Percentiles rank a stretch among this genome's conserved stretches.
Evolutionary conservation across 495 filamentous ascomycete genomes (phyloP).

Genomic region (Rostrohypoxylon terebratum): DNA sequence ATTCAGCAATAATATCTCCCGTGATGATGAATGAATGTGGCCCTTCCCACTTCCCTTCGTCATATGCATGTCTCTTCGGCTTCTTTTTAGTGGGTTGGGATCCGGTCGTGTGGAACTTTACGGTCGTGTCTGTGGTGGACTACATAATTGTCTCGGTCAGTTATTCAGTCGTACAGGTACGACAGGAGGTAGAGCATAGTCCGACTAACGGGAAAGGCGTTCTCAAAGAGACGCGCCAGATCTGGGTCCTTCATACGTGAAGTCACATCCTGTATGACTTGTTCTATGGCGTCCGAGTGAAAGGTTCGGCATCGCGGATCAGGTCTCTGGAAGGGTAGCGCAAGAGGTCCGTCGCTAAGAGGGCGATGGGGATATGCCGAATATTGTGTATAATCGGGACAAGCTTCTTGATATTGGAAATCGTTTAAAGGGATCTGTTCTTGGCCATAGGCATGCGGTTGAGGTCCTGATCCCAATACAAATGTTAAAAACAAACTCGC

Average conservation of each 20-base stretch:
- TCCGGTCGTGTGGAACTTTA: constrained; percentile 69
- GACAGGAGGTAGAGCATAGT: constrained; percentile 14
- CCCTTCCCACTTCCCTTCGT: constrained; percentile 77
- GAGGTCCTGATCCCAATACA: constrained; percentile 27
- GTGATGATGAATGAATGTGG: constrained; percentile 96
- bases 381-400: constrained; percentile 67
- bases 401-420: constrained; percentile 53
- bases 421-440: constrained; percentile 45
- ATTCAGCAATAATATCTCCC: constrained; percentile 93
- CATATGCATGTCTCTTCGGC: constrained; percentile 48
- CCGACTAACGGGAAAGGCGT: constrained; percentile 78
- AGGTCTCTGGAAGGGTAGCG: constrained; percentile 91
- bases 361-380: constrained; percentile 68
- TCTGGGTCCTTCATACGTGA: constrained; percentile 85
- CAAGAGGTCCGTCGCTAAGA: constrained; percentile 79
- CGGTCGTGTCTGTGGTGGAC: constrained; percentile 92
- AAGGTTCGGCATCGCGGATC: constrained; percentile 86
- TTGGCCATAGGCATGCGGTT: constrained; percentile 43
- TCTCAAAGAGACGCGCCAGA: constrained; percentile 92
- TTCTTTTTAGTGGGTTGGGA: constrained; percentile 50
- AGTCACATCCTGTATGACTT: constrained; percentile 85
- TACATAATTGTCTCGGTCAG: constrained; percentile 37
- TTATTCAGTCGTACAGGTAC: constrained; percentile 21
- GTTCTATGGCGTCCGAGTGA: constrained; percentile 82
- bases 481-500: constrained; percentile 24